Conservation (phyloP, 768 basidiomycete species). For the Hygrocybe coccinea region DNA sequence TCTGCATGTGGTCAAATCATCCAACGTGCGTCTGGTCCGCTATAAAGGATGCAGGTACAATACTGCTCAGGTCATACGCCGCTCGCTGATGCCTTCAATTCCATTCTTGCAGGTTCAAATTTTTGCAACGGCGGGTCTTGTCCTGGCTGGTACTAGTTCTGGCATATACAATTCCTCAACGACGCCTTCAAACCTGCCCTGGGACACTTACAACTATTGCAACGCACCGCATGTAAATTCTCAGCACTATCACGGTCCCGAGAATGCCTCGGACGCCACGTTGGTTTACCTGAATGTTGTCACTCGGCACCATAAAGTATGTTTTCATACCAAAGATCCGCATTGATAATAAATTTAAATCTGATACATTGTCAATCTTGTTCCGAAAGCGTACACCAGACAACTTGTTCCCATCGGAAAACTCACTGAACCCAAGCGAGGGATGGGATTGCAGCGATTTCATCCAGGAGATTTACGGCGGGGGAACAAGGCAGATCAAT, state of each 20-base stretch:
- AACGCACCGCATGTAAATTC: constrained; percentile 16
- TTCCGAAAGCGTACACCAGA: constrained; percentile 13
- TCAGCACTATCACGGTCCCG: constrained; percentile 9
- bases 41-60: not conserved
- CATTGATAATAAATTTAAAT: not conserved
- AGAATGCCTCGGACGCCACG: not conserved
- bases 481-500: constrained; percentile 8
- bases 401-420: constrained; percentile 14
- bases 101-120: not conserved
- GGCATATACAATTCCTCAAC: constrained; percentile 13
- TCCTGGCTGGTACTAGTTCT: not conserved
- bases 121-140: not conserved
- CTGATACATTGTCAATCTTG: not conserved
- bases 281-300: constrained; percentile 15
- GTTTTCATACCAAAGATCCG: too few relatives aligned
- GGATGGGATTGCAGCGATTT: constrained; percentile 16
- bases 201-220: constrained; percentile 19
- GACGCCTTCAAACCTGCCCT: constrained; percentile 11
- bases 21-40: too few relatives aligned
- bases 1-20: not conserved
- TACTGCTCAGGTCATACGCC: not conserved
- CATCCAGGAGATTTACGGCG: constrained; percentile 8
- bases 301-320: constrained; percentile 15
- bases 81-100: not conserved
- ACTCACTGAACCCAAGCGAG: constrained; percentile 8